A percentile compares a stretch with the other conserved stretches of the same genome.
These are phyloP conservation scores for Monilinia fructicola DNA, from an alignment of 2,329 filamentous ascomycete genomes.

Conservation along the genomic window DNA sequence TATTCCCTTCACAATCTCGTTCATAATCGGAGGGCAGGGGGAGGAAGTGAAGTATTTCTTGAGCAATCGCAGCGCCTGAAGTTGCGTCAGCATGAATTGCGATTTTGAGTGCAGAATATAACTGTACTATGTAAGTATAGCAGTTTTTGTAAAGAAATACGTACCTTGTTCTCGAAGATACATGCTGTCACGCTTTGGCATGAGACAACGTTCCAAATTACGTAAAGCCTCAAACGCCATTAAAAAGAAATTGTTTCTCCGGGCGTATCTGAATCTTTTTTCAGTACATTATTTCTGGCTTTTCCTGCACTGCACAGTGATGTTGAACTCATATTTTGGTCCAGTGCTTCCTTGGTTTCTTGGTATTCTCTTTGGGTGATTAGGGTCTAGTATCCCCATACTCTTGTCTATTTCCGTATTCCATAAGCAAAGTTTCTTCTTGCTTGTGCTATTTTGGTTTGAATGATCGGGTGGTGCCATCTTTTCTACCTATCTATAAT, in stretches of 20 bases:
- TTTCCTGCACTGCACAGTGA: background rate
- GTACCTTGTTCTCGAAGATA: background rate
- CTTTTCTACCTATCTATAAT: background rate
- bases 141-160: background rate
- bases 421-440: background rate
- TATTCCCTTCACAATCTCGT: background rate
- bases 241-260: background rate
- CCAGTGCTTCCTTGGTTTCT: background rate
- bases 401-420: background rate
- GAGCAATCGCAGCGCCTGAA: background rate
- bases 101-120: background rate
- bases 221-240: accelerated
- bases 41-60: background rate
- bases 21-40: background rate
- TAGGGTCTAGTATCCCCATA: background rate
- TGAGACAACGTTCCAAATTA: background rate
- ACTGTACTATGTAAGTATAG: background rate
- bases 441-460: background rate
- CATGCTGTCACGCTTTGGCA: background rate
- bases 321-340: background rate
- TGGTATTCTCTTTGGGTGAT: background rate
- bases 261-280: no score
- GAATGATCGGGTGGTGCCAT: no score
- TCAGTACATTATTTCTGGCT: background rate
- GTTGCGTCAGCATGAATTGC: background rate